These are phyloP conservation scores for Ustilago nuda DNA, from an alignment of 1,284 basidiomycete species.

Conservation along the genomic window DNA sequence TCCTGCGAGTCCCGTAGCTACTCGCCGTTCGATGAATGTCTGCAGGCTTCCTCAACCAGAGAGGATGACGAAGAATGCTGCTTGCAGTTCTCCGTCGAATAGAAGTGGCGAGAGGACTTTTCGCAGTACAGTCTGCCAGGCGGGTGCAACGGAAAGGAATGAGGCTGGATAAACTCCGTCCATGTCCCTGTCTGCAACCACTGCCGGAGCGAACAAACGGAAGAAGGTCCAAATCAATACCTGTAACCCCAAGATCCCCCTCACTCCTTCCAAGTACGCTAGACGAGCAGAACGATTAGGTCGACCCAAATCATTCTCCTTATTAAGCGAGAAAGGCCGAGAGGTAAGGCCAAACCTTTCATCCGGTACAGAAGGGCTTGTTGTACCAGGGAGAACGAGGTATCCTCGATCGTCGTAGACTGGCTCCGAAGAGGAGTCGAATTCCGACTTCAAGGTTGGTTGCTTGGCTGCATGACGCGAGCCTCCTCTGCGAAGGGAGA, in stretches of 20 bases:
- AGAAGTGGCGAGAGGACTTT: conserved; percentile 53
- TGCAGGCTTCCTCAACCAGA: conserved; percentile 46
- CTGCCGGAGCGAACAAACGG: conserved; percentile 58
- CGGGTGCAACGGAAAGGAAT: conserved; percentile 23
- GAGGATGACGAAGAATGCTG: conserved; percentile 54
- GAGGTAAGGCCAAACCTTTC: conserved; percentile 39
- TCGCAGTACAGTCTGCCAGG: conserved; percentile 50
- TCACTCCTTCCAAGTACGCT: conserved; percentile 46
- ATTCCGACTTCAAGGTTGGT: conserved; percentile 22
- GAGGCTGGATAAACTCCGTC: conserved; percentile 49
- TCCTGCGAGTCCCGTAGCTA: conserved; percentile 43
- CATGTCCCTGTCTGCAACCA: conserved; percentile 47
- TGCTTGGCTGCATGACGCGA: background rate
- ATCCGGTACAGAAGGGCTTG: conserved; percentile 4
- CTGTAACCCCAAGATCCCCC: conserved; percentile 54
- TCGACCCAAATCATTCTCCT: conserved; percentile 41
- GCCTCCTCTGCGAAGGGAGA: conserved; percentile 18
- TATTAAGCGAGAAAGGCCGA: conserved; percentile 22
- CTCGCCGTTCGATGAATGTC: conserved; percentile 55
- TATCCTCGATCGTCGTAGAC: conserved; percentile 38
- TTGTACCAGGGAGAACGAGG: conserved; percentile 19
- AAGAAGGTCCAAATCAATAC: conserved; percentile 60
- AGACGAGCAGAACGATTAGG: conserved; percentile 16
- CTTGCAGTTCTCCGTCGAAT: conserved; percentile 55
- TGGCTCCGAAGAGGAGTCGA: conserved; percentile 3